Evolutionary conservation across 306 rosid species (phyloP).

Genomic region (Castanea mollissima): DNA sequence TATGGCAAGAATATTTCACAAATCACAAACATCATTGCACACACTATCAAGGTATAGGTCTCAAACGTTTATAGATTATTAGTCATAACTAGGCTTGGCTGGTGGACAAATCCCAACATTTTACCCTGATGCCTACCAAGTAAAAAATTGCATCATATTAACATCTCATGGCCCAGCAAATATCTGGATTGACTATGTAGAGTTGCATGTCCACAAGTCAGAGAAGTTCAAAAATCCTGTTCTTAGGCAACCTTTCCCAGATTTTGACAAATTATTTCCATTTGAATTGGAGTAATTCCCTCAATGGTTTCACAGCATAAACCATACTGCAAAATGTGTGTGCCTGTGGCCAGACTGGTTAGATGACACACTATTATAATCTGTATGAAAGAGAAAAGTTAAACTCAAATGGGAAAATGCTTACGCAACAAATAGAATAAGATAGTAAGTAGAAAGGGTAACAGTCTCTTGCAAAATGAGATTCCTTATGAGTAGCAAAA

Average conservation of each 20-base stretch:
- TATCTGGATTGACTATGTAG: too few species aligned
- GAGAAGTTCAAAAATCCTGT: too few species aligned
- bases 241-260: too few species aligned
- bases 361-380: background rate
- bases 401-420: background rate
- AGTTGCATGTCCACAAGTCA: too few species aligned
- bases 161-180: too few species aligned
- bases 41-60: background rate
- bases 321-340: background rate
- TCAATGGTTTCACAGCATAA: background rate
- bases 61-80: background rate
- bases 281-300: too few species aligned
- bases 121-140: too few species aligned
- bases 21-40: background rate
- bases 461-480: background rate
- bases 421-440: background rate
- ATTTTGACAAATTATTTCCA: too few species aligned
- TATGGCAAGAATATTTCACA: background rate
- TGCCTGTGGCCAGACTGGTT: background rate
- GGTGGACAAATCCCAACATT: too few species aligned
- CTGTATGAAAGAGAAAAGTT: background rate
- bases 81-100: background rate
- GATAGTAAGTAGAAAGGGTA: constrained; percentile 6
- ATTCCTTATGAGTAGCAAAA: background rate
- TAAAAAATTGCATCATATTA: too few species aligned